These are phyloP conservation scores for Trichoderma sp. DNA, from an alignment of 2,329 filamentous ascomycete genomes.

Conservation along the genomic window DNA sequence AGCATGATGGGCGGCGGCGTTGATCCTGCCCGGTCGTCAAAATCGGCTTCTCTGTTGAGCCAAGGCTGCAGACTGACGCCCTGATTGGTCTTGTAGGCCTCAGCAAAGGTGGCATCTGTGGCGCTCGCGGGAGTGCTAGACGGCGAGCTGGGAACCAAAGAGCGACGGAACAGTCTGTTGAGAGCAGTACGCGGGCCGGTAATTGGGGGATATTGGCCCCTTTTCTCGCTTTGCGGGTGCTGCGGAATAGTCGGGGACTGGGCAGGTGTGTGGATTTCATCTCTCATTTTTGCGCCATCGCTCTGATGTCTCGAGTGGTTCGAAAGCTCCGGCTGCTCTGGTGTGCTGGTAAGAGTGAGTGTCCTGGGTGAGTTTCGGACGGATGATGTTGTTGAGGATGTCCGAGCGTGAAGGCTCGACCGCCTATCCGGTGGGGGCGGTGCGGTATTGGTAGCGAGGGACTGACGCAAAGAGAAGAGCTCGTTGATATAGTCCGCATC, in stretches of 20 bases:
- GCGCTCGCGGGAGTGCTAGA: constrained; percentile 13
- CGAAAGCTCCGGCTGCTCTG: constrained; percentile 24
- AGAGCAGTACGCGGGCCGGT: constrained; percentile 46
- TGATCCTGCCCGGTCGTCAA: constrained; percentile 50
- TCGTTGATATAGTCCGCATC: constrained; percentile 48
- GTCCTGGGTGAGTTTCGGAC: constrained; percentile 8
- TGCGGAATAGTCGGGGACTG: constrained; percentile 26
- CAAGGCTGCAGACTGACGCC: constrained; percentile 40
- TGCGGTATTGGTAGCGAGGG: constrained; percentile 39
- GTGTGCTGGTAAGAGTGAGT: constrained; percentile 27
- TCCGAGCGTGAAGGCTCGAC: constrained; percentile 55
- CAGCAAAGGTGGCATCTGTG: constrained; percentile 23
- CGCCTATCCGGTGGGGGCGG: constrained; percentile 53
- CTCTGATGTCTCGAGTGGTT: constrained; percentile 29
- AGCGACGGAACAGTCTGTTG: constrained; percentile 54
- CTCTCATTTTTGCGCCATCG: constrained; percentile 34
- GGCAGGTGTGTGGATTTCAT: constrained; percentile 30
- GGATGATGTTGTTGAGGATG: constrained; percentile 35
- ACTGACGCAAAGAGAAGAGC: constrained; percentile 46
- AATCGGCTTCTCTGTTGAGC: constrained; percentile 41
- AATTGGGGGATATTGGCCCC: constrained; percentile 53
- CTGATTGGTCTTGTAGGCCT: constrained; percentile 25
- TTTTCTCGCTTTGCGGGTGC: constrained; percentile 34
- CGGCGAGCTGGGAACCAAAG: constrained; percentile 41
- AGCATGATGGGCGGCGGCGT: constrained; percentile 60